Percentiles rank a stretch among this genome's conserved stretches.
Conservation (phyloP, 768 basidiomycete genomes). For the Rhizopogon vinicolor region DNA sequence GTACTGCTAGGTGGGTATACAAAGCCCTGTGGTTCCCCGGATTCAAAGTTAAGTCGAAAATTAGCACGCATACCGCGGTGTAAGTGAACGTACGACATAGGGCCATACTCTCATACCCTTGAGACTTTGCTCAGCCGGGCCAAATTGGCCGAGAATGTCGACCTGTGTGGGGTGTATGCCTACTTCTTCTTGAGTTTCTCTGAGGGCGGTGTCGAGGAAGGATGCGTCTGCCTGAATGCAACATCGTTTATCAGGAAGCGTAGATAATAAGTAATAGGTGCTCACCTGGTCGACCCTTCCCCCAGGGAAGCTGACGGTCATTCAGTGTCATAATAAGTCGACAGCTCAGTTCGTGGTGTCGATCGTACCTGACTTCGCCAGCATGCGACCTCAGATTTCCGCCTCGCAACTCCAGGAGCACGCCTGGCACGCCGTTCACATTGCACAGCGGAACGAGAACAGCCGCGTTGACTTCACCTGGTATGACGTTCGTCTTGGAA, state of each 20-base stretch:
- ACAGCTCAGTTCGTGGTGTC: too few relatives aligned
- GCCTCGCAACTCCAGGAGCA: conserved; percentile 60
- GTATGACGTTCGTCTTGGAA: conserved; percentile 43
- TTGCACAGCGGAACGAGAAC: conserved; percentile 79
- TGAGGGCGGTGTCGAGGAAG: conserved; percentile 52
- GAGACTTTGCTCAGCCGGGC: conserved; percentile 56
- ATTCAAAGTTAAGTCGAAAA: conserved; percentile 5
- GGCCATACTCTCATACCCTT: conserved; percentile 68
- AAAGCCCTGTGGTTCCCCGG: too few relatives aligned
- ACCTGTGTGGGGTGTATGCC: conserved; percentile 55
- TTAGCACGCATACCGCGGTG: conserved; percentile 57
- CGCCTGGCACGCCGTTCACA: conserved; percentile 57
- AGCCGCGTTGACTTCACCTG: conserved; percentile 48
- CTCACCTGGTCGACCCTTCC: conserved; percentile 64
- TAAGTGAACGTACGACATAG: conserved; percentile 55
- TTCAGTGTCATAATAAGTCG: not conserved
- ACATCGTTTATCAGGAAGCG: too few relatives aligned
- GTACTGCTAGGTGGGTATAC: too few relatives aligned
- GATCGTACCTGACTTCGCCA: conserved; percentile 72
- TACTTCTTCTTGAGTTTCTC: conserved; percentile 75
- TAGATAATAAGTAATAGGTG: conserved; percentile 25
- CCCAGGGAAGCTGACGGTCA: conserved; percentile 62
- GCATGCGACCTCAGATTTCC: conserved; percentile 36
- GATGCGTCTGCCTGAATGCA: conserved; percentile 44
- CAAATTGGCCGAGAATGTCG: conserved; percentile 61